These are phyloP conservation scores for Backusella morwellensis DNA, from an alignment of 192 early-diverging fungal genomes.

Conservation along the genomic window DNA sequence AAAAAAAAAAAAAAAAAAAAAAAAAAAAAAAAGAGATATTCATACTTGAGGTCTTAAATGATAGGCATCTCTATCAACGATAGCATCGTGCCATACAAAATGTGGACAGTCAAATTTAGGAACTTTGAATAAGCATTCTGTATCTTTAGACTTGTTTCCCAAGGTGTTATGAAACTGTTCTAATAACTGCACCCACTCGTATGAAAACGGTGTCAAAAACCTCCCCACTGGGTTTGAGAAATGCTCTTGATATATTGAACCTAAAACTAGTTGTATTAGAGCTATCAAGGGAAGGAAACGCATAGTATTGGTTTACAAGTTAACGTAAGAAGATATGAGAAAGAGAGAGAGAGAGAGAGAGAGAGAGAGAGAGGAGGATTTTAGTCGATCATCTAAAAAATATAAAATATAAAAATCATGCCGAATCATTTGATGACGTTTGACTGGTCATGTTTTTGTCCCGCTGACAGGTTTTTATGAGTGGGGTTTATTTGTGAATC, in stretches of 20 bases:
- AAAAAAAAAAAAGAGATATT: background rate
- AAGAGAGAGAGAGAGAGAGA: background rate
- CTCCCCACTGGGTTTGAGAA: background rate
- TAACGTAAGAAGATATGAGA: background rate
- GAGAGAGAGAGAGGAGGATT: background rate
- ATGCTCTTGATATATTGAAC: background rate
- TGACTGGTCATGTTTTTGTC: conserved; percentile 6
- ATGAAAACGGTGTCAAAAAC: conserved; percentile 33
- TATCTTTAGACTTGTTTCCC: conserved; percentile 31
- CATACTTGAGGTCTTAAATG: conserved; percentile 48
- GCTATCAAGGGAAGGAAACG: background rate
- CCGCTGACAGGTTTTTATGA: background rate
- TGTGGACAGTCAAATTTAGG: conserved; percentile 39
- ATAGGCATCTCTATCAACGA: conserved; percentile 37
- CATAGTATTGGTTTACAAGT: background rate
- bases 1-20: background rate
- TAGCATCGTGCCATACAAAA: conserved; percentile 36
- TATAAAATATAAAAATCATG: background rate
- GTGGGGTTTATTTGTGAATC: background rate
- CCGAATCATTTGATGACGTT: conserved; percentile 7
- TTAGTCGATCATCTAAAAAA: background rate
- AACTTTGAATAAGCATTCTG: conserved; percentile 35
- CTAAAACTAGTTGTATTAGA: background rate
- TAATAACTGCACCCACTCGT: conserved; percentile 42
- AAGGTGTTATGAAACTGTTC: conserved; percentile 43